Conservation (phyloP, 805 yeast species). For the Ogataea henricii region DNA sequence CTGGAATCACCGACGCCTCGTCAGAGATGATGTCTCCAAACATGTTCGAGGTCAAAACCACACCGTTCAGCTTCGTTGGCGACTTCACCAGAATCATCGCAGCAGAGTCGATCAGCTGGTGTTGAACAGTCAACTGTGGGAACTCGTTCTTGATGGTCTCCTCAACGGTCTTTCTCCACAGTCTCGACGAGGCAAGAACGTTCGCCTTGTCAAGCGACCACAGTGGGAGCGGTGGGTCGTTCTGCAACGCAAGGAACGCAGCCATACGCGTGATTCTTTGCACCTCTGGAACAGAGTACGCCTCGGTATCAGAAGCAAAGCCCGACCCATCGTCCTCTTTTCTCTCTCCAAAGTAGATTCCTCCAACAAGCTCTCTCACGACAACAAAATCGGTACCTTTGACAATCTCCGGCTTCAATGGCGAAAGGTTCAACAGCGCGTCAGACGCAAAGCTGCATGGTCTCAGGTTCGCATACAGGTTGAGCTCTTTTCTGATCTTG, state of each 20-base stretch:
- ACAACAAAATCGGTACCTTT: conserved; percentile 90
- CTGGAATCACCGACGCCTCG: conserved; percentile 98
- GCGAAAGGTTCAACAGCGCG: conserved; percentile 79
- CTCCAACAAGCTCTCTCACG: conserved; percentile 96
- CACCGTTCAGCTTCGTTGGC: conserved; percentile 90
- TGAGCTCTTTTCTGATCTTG: conserved; percentile 91
- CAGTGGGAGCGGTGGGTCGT: conserved; percentile 88
- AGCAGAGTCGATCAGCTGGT: conserved; percentile 97
- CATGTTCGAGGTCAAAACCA: conserved; percentile 92
- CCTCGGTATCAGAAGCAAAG: conserved; percentile 91
- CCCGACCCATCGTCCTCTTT: conserved; percentile 87
- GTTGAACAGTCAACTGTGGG: conserved; percentile 84
- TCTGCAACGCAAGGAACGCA: conserved; percentile 92
- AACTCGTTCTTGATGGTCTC: conserved; percentile 83
- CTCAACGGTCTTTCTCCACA: conserved; percentile 94
- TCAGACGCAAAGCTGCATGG: conserved; percentile 95
- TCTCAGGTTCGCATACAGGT: conserved; percentile 92
- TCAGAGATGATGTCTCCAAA: conserved; percentile 98
- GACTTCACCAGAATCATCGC: conserved; percentile 95
- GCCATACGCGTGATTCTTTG: conserved; percentile 98
- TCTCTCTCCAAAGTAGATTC: conserved; percentile 96
- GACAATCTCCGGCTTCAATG: conserved; percentile 81
- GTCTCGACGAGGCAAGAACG: conserved; percentile 91
- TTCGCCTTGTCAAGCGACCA: conserved; percentile 98
- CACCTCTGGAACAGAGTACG: conserved; percentile 88